Evolutionary conservation across 108 stramenopile species (phyloP), one percentile per base, ranked within the genome.

Genomic region (Nitzschia putrida): DNA sequence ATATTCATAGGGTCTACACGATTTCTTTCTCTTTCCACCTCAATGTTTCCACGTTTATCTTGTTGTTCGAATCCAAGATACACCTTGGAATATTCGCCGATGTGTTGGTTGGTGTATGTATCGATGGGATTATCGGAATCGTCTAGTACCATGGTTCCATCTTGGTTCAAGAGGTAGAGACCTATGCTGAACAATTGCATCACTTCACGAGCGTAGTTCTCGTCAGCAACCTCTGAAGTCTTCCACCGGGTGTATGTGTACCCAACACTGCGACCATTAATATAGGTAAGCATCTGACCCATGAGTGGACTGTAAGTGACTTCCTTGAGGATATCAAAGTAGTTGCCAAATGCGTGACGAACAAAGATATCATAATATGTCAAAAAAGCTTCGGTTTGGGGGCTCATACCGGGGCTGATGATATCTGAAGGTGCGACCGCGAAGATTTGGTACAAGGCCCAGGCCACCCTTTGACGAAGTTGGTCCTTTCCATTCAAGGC

Each of bases 151-250:
- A 40, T 24, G 40, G 84, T 89, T 11, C 92, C 92, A 77, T 90
- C 88, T 18, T 61, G 69, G 52, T 89, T 78, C 5, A 93, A 69
- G 40, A 64, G 12, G 40, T 71, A 10, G 7, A 88, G 68, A 10
- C 92, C 92, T 57, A 89, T 85, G 14, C 80, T 82, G 44, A 91
- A 88, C 16, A 91, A 60, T 61, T 89, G 85, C 86, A 90, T 85
- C 29, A 90, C 47, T 69, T 92, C 88, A 22, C 81, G 53, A 13
- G 81, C 72, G 71, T 67, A 80, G 69, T 80, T 84, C 56, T 88
- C 84, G 59, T 85, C 78, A 0, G 80, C 44, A 13, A 13, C 44
- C 9, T 11, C 11, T 11, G 13, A 9, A 44, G 38, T 40, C 14
- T 13, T 22, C n/a, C n/a, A 5, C 34, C 7, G 1, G 16, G 12